Conservation (phyloP, 2,329 filamentous ascomycete genomes). For the Talaromyces rugulosus region DNA sequence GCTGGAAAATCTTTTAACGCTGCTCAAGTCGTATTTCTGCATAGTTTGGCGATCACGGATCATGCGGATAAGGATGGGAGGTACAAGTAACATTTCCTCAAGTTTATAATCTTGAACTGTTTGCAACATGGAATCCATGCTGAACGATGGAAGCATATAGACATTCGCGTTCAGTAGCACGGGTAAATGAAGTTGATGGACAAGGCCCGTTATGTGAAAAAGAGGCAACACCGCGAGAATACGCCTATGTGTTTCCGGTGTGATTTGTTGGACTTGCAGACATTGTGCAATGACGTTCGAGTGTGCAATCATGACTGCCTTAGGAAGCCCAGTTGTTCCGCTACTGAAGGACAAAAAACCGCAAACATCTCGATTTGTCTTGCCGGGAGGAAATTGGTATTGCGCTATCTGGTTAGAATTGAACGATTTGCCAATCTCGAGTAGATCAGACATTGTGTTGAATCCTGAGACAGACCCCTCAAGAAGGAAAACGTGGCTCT, state of each 20-base stretch:
- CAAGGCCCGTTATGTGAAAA: constrained; percentile 62
- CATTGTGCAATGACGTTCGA: constrained; percentile 58
- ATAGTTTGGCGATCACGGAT: constrained; percentile 43
- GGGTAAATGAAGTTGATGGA: constrained; percentile 61
- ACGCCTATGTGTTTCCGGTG: constrained; percentile 45
- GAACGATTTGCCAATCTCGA: constrained; percentile 28
- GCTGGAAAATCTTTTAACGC: constrained; percentile 54
- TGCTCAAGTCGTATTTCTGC: constrained; percentile 52
- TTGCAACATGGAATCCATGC: constrained; percentile 55
- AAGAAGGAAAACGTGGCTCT: constrained; percentile 52
- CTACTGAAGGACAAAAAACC: constrained; percentile 50
- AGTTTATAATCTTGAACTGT: constrained; percentile 52
- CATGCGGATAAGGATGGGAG: constrained; percentile 58
- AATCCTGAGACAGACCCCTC: constrained; percentile 52
- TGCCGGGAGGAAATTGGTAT: constrained; percentile 49
- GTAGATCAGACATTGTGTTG: constrained; percentile 35
- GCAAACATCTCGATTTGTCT: constrained; percentile 55
- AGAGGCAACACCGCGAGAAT: constrained; percentile 57
- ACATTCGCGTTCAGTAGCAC: constrained; percentile 62
- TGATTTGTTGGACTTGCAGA: constrained; percentile 55
- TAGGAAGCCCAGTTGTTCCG: constrained; percentile 49
- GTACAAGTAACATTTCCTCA: constrained; percentile 55
- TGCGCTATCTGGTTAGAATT: constrained; percentile 45
- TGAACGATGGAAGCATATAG: constrained; percentile 61
- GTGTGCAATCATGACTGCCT: constrained; percentile 53